These are phyloP conservation scores for Metschnikowia cerradonensis DNA, from an alignment of 805 yeast genomes.

Conservation along the genomic window DNA sequence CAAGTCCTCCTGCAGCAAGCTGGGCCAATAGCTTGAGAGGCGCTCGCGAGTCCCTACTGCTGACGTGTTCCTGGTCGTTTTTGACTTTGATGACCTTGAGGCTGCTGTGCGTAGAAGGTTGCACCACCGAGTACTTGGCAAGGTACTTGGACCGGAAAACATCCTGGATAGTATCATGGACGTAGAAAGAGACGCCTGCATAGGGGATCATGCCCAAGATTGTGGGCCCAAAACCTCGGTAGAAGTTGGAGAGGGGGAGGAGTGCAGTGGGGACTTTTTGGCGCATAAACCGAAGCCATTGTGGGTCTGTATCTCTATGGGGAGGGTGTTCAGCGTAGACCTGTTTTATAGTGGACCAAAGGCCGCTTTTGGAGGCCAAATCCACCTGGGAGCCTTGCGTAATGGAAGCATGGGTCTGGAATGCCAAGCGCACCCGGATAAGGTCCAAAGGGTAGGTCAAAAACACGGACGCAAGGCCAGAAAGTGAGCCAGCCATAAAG, in stretches of 20 bases:
- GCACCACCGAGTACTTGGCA: slow-evolving; percentile 46
- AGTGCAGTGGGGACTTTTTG: slow-evolving; percentile 28
- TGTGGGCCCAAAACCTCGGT: slow-evolving; percentile 92
- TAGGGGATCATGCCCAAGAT: slow-evolving; percentile 94
- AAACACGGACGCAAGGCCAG: slow-evolving; percentile 84
- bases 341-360: slow-evolving; percentile 27
- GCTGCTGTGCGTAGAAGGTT: slow-evolving; percentile 12
- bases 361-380: slow-evolving; percentile 1
- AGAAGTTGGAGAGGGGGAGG: slow-evolving; percentile 61
- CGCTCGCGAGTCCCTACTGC: slow-evolving; percentile 40
- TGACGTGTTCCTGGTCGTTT: slow-evolving; percentile 18
- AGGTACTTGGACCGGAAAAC: slow-evolving; percentile 61
- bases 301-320: slow-evolving; percentile 29
- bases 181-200: slow-evolving; percentile 95
- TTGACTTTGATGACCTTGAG: slow-evolving; percentile 18
- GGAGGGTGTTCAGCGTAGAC: slow-evolving; percentile 39
- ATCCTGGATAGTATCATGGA: slow-evolving; percentile 90
- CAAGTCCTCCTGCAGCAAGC: slow-evolving; percentile 88
- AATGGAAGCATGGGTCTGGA: slow-evolving; percentile 52
- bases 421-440: slow-evolving; percentile 87
- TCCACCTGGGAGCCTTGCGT: too few relatives aligned
- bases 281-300: slow-evolving; percentile 35
- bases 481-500: slow-evolving; percentile 81
- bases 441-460: slow-evolving; percentile 90
- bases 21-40: slow-evolving; percentile 92